Percentiles rank a stretch among this genome's conserved stretches.
Evolutionary conservation across 805 yeast species (phyloP).

Genomic region (Hyphopichia homilentoma): DNA sequence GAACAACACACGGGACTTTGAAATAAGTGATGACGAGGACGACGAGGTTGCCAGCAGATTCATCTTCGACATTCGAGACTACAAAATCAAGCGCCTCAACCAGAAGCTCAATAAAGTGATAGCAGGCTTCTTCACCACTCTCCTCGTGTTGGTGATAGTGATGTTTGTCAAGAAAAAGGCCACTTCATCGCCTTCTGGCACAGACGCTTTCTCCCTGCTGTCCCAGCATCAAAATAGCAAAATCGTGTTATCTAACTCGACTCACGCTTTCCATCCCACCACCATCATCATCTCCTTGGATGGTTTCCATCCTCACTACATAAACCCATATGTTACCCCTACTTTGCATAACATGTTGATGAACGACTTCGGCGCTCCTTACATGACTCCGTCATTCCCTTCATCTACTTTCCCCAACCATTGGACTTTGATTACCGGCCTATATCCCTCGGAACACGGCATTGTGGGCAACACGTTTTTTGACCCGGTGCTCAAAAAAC

Average conservation of each 20-base stretch:
- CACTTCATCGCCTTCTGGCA: neutral
- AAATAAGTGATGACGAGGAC: constrained; percentile 24
- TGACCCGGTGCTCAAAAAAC: constrained; percentile 53
- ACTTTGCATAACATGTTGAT: constrained; percentile 54
- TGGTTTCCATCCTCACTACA: constrained; percentile 89
- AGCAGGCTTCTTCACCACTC: constrained; percentile 7
- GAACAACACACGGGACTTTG: neutral
- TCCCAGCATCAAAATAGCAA: neutral
- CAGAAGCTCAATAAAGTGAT: constrained; percentile 16
- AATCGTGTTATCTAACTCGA: constrained; percentile 48
- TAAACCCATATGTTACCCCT: constrained; percentile 66
- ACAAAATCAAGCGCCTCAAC: constrained; percentile 20
- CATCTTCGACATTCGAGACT: constrained; percentile 17
- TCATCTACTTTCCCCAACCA: constrained; percentile 89
- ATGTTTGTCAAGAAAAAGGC: constrained; percentile 3
- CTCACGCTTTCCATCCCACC: constrained; percentile 69
- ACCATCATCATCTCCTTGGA: constrained; percentile 79
- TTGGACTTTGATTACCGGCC: constrained; percentile 87
- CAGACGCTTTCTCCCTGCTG: neutral
- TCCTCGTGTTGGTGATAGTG: constrained; percentile 3
- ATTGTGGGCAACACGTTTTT: constrained; percentile 79
- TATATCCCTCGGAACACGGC: constrained; percentile 81
- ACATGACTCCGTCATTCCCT: constrained; percentile 84
- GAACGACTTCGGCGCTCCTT: constrained; percentile 65
- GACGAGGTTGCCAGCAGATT: constrained; percentile 8